phyloP scores from a whole-genome alignment of 208 protist genomes.

The Leishmania lainsoni region DNA sequence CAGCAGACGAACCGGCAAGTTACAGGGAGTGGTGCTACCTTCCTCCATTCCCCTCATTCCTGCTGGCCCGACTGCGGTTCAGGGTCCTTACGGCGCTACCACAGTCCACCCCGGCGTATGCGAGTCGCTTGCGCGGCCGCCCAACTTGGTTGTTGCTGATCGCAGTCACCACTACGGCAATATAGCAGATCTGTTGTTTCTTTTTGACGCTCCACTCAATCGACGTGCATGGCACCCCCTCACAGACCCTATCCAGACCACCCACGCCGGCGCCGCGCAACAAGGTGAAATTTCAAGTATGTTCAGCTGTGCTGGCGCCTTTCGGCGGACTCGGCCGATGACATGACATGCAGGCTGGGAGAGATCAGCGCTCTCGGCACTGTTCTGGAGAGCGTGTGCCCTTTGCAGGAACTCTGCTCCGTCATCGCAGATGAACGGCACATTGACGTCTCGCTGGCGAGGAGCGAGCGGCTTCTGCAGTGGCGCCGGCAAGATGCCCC shows the following conservation, averaged over 20 bases:
- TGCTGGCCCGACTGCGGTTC: neutral
- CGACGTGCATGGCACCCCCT: slow-evolving; percentile 31
- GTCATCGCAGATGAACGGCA: slow-evolving; percentile 43
- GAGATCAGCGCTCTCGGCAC: neutral
- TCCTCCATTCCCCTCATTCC: neutral
- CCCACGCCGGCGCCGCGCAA: neutral
- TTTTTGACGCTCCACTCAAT: slow-evolving; percentile 21
- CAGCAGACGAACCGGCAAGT: neutral
- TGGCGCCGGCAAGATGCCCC: slow-evolving; percentile 33
- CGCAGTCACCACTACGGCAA: slow-evolving; percentile 24
- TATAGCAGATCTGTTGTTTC: slow-evolving; percentile 23
- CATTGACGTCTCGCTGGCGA: slow-evolving; percentile 49
- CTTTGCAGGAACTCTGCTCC: slow-evolving; percentile 43
- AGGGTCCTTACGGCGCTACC: neutral
- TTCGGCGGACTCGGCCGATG: slow-evolving; percentile 22
- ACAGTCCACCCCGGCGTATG: neutral
- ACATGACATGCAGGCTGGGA: slow-evolving; percentile 16
- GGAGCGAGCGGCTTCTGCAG: slow-evolving; percentile 35
- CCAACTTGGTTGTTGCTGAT: neutral
- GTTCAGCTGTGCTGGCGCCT: slow-evolving; percentile 29
- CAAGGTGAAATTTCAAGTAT: neutral
- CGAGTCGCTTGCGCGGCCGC: neutral
- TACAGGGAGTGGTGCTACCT: slow-evolving; percentile 19
- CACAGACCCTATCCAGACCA: slow-evolving; percentile 8
- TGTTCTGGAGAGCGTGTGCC: slow-evolving; percentile 31